Evolutionary conservation across 2,329 filamentous ascomycete genomes (phyloP), one percentile per base, ranked within the genome.

Genomic region (Talaromyces sp.): DNA sequence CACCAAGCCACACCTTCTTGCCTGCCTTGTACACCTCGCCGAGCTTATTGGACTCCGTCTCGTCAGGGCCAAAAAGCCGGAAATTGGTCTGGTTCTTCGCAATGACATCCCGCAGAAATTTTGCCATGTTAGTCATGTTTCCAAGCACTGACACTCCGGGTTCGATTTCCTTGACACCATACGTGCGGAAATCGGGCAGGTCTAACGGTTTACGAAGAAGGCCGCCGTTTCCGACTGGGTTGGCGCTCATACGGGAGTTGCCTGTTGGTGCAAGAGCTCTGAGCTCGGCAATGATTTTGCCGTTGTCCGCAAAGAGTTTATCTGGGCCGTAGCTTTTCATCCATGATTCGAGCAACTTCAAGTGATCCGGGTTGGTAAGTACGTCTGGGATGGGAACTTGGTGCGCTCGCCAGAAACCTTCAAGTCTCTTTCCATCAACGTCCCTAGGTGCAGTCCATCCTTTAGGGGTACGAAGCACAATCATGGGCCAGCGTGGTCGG

Each of bases 1-100:
- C 90, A 5, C 86, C 90, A 80, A 93, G 82, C 90, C 91, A 93
- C 3, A 91, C 89, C 77, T 93, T 93, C 83, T 92, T 90, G 5
- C 88, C 88, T 1, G 85, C 89, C 65, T 89, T 84, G 75, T 93
- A 93, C 54, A 93, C 87, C 27, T 84, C 84, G 1, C 80, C 83
- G 2, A 93, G 85, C 78, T 93, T 93, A 79, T 93, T 93, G 25
- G 89, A 92, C 74, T 93, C 88, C 0, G 90, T 93, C 83, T 93
- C 91, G 72, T 93, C 91, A 0, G 91, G 91, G 0, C 90, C 90
- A 70, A 92, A 91, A 5, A 93, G 82, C 51, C 91, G 88, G 83
- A 93, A 93, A 73, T 85, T 89, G 65, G 80, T 82, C 69, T 79
- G 82, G 72, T 93, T 93, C 40, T 80, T 78, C 29, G 82, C 84